Evolutionary conservation across 2,329 filamentous ascomycete genomes (phyloP), one percentile per base, ranked within the genome.

Genomic region (Beauveria caledonica): DNA sequence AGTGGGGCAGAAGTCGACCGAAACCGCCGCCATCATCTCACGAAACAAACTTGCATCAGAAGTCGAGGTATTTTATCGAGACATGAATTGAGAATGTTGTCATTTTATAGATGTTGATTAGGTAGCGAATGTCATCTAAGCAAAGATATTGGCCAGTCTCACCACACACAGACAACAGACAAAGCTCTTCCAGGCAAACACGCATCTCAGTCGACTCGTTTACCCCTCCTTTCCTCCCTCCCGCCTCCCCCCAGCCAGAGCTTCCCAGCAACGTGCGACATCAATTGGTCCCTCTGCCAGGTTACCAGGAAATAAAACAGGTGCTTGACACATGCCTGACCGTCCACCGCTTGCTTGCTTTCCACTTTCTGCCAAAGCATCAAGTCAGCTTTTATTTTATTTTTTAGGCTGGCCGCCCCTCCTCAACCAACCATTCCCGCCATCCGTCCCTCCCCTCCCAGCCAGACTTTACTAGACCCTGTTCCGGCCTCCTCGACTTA

Each of bases 381-480:
- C 42, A 36, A 33, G 36, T 29, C 54, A 49, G n/a, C 45, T 58
- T 52, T 52, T 33, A 52, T 49, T 44, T 36, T 19, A 5, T 9
- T 40, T 25, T 36, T 29, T 8, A 13, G 9, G 23, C 53, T 23
- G 15, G 48, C 57, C 57, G 50, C 58, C 58, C 49, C 58, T 52
- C 58, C 42, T 53, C 58, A 60, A 60, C 58, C 58, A 60, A 53
- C 57, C 48, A 27, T 60, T 36, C 49, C 21, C 40, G 40, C 39
- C 57, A 60, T 52, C 39, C 36, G 46, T 48, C 50, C 57, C 45
- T 27, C 50, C 46, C 57, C 48, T 39, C 58, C 39, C 3, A 6
- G 9, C 57, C 57, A 46, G 55, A 45, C 21, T n/a, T 58, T 27
- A 15, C 49, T 53, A 53, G 48, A 53, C 50, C 57, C 57, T 60